These are phyloP conservation scores for Metschnikowia gelsemii DNA, from an alignment of 805 yeast genomes.

Conservation along the genomic window DNA sequence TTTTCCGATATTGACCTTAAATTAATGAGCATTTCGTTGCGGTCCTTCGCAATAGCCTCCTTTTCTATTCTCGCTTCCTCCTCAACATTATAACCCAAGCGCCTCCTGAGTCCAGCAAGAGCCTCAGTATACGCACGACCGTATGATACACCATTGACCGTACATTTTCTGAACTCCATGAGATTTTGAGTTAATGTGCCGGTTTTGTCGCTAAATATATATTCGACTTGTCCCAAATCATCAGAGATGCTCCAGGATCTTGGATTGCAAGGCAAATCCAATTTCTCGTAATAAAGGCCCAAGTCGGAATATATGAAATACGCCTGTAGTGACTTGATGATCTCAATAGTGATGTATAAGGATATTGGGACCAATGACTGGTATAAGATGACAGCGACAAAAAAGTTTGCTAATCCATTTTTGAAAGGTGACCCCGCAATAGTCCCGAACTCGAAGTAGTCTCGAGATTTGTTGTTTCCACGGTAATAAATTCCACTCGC, in stretches of 20 bases:
- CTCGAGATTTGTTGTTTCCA: constrained; percentile 48
- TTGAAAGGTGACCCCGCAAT: constrained; percentile 62
- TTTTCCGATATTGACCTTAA: constrained; percentile 20
- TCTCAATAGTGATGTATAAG: constrained; percentile 73
- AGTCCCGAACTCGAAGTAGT: constrained; percentile 68
- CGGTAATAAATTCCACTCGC: constrained; percentile 68
- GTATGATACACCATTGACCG: constrained; percentile 63
- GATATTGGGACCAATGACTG: constrained; percentile 82
- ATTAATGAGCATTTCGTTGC: constrained; percentile 52
- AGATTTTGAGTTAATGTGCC: constrained; percentile 82
- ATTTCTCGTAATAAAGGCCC: constrained; percentile 63
- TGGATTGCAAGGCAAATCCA: constrained; percentile 77
- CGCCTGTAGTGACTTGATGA: constrained; percentile 75
- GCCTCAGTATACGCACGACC: constrained; percentile 81
- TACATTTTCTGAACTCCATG: constrained; percentile 79
- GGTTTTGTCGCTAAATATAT: constrained; percentile 78
- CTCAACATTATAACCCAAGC: constrained; percentile 62
- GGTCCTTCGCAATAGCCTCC: constrained; percentile 56
- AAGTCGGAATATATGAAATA: constrained; percentile 70
- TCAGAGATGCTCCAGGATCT: constrained; percentile 83
- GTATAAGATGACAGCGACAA: constrained; percentile 69
- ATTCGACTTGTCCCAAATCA: constrained; percentile 82
- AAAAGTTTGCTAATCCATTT: constrained; percentile 68
- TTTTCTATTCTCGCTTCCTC: constrained; percentile 48
- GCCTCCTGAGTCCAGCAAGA: constrained; percentile 64